These are phyloP conservation scores for Micractinium sp. DNA, from an alignment of 139 green algal species.

Conservation along the genomic window DNA sequence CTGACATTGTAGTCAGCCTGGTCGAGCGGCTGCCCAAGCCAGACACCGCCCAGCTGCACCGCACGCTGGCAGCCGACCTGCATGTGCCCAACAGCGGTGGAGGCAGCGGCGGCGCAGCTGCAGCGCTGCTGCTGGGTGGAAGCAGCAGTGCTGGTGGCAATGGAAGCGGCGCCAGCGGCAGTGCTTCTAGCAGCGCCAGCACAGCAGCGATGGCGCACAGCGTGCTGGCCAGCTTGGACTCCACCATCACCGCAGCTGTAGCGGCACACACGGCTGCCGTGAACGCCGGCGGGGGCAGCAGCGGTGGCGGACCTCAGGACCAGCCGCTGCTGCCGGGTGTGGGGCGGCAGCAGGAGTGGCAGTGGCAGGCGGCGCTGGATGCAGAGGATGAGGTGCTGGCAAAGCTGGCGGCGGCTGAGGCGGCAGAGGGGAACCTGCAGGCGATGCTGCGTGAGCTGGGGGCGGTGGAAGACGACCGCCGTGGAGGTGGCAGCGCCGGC, in stretches of 20 bases:
- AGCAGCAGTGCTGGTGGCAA: too few relatives aligned
- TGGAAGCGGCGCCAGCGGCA: too few relatives aligned
- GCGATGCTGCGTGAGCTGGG: neutral
- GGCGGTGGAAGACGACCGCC: too few relatives aligned
- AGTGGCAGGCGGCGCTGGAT: neutral
- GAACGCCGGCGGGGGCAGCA: neutral
- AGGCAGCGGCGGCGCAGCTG: neutral
- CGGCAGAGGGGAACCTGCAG: neutral
- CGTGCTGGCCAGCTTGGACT: too few relatives aligned
- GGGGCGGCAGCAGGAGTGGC: neutral
- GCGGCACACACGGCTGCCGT: too few relatives aligned
- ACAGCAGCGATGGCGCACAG: neutral
- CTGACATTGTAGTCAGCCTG: slow-evolving; percentile 16
- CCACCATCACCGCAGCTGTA: too few relatives aligned
- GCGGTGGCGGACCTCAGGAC: too few relatives aligned
- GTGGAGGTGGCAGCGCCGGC: too few relatives aligned
- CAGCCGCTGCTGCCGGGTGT: too few relatives aligned
- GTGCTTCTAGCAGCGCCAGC: neutral
- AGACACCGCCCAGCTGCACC: slow-evolving; percentile 16
- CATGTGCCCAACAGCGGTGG: too few relatives aligned
- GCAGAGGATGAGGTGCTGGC: neutral
- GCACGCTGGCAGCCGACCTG: slow-evolving; percentile 15
- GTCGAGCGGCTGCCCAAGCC: slow-evolving; percentile 39
- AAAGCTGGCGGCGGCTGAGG: neutral
- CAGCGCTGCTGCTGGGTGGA: neutral